Evolutionary conservation across 306 rosid species (phyloP).

Genomic region (Vachellia pachyceras): DNA sequence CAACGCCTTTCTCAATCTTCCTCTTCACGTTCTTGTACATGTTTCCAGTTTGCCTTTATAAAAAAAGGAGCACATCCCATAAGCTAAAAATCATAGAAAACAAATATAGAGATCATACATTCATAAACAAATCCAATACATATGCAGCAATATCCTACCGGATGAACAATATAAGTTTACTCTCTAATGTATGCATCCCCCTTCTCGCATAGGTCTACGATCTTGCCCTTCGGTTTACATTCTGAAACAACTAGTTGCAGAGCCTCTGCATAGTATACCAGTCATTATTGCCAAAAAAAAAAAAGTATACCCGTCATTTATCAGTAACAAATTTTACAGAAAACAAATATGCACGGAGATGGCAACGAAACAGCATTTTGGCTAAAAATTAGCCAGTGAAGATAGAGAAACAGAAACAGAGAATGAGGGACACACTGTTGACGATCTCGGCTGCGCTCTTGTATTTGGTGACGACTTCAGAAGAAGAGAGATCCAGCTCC

Average conservation of each 20-base stretch:
- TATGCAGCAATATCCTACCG: not conserved
- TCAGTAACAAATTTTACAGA: too few relatives aligned
- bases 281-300: too few relatives aligned
- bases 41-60: constrained; percentile 75
- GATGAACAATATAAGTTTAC: constrained; percentile 48
- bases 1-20: constrained; percentile 94
- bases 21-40: constrained; percentile 79
- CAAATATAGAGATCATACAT: constrained; percentile 1
- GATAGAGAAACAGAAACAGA: too few relatives aligned
- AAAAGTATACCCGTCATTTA: too few relatives aligned
- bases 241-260: constrained; percentile 65
- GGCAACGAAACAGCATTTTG: too few relatives aligned
- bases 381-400: too few relatives aligned
- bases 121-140: not conserved
- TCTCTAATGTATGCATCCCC: constrained; percentile 83
- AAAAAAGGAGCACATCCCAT: constrained; percentile 39
- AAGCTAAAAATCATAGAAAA: constrained; percentile 41
- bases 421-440: too few relatives aligned
- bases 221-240: constrained; percentile 80
- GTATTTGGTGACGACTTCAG: too few relatives aligned
- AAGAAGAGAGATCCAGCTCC: too few relatives aligned
- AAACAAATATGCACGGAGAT: too few relatives aligned
- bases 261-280: not conserved
- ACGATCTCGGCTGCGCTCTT: too few relatives aligned
- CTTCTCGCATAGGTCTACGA: constrained; percentile 83